phyloP scores from a whole-genome alignment of 2,329 filamentous ascomycete genomes.

The Cladosporium sp. region DNA sequence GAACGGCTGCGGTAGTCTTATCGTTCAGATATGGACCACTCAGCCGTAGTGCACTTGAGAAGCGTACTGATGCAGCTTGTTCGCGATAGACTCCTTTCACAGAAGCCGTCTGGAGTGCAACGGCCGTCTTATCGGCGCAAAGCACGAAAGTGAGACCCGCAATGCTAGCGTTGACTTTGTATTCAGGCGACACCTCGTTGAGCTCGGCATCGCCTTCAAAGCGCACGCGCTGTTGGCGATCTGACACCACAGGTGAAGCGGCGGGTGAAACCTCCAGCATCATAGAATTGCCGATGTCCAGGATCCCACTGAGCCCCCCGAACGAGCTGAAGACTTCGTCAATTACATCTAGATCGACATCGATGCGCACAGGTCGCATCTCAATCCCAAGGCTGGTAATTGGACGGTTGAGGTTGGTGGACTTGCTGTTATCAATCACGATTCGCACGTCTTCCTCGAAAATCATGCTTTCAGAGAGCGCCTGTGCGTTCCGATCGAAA shows the following conservation, averaged over 20 bases:
- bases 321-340: constrained; percentile 68
- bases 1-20: constrained; percentile 22
- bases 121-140: constrained; percentile 71
- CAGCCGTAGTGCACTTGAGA: constrained; percentile 41
- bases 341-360: constrained; percentile 71
- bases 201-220: constrained; percentile 47
- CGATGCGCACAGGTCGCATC: constrained; percentile 71
- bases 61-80: constrained; percentile 8
- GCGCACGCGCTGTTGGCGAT: constrained; percentile 48
- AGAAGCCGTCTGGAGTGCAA: constrained; percentile 56
- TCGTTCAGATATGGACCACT: constrained; percentile 66
- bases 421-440: constrained; percentile 16
- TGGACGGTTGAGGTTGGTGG: constrained; percentile 18
- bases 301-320: constrained; percentile 83
- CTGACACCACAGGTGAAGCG: constrained; percentile 34
- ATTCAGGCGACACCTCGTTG: constrained; percentile 27
- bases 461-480: constrained; percentile 5
- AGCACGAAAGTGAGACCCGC: constrained; percentile 67
- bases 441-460: constrained; percentile 7
- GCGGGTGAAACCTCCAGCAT: constrained; percentile 62
- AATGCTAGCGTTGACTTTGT: constrained; percentile 71
- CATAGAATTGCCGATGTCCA: constrained; percentile 83
- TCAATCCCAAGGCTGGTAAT: constrained; percentile 54
- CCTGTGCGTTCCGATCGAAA: constrained; percentile 18
- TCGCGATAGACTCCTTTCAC: constrained; percentile 75